Base-by-base conservation (phyloP, 2,329 filamentous ascomycete species). In the Penicillium capsulatum region DNA sequence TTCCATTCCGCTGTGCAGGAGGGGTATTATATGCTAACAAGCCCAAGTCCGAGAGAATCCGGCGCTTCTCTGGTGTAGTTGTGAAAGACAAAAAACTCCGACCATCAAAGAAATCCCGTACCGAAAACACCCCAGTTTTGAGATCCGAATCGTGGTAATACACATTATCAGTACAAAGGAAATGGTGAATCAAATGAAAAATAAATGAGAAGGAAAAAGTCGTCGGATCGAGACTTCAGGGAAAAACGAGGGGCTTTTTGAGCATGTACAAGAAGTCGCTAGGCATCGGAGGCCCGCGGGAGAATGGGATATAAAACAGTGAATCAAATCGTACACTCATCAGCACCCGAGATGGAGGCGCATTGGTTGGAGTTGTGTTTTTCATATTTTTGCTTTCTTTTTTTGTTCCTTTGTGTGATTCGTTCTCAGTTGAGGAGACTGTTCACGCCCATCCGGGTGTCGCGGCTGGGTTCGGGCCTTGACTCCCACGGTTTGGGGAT, bases 371-470 rank as follows among this genome's bases (percentile, higher is more conserved):
- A 36, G 33, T 10, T n/a, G n/a, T n/a, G n/a, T n/a, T n/a, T n/a
- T n/a, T n/a, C n/a, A n/a, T n/a, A n/a, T n/a, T n/a, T n/a, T n/a
- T n/a, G n/a, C n/a, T n/a, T n/a, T n/a, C n/a, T n/a, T n/a, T n/a
- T n/a, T n/a, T n/a, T n/a, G n/a, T n/a, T n/a, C n/a, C n/a, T n/a
- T n/a, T n/a, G n/a, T n/a, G n/a, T n/a, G n/a, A n/a, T n/a, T n/a
- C n/a, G n/a, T n/a, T 26, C 19, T 61, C 50, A 67, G 42, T 68
- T 68, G 24, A 68, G 54, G 31, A 68, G 48, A 14, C 57, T 64
- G 39, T 61, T 49, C 24, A 68, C 52, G 17, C 64, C 64, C 63
- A 68, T 68, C 13, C 65, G 62, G 15, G 59, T 62, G 44, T 68
- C 65, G 17, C 64, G 62, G 33, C 48, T 31, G 17, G 58, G 40